Evolutionary conservation across 148 eudicot species (phyloP).

Genomic region (Persicaria maculosa): DNA sequence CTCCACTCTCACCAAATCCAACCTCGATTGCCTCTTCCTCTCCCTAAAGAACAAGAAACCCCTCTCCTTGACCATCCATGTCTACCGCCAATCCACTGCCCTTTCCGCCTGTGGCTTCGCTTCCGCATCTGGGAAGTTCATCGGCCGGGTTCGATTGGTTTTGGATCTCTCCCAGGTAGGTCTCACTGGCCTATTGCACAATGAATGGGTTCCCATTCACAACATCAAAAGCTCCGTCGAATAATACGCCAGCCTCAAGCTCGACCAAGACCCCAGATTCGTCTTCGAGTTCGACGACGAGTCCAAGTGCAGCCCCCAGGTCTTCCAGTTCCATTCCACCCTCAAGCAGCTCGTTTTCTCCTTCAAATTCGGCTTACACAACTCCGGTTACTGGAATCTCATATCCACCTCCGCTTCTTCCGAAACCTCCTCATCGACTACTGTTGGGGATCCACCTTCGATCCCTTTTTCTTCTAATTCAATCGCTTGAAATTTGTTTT

Average conservation of each 20-base stretch:
- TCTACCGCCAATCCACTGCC: conserved; percentile 6
- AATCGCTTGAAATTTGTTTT: too few relatives aligned
- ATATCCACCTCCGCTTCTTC: conserved; percentile 46
- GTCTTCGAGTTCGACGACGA: conserved; percentile 80
- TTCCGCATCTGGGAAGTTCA: conserved; percentile 29
- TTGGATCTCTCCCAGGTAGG: conserved; percentile 39
- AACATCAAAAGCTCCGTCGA: conserved; percentile 12
- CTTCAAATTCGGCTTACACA: conserved; percentile 72
- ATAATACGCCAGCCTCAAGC: conserved; percentile 52
- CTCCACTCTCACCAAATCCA: conserved; percentile 45
- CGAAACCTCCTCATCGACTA: background rate
- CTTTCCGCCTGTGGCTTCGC: conserved; percentile 27
- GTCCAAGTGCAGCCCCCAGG: conserved; percentile 92
- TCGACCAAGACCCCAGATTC: conserved; percentile 82
- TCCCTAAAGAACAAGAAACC: background rate
- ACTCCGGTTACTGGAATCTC: conserved; percentile 39
- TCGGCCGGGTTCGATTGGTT: conserved; percentile 45
- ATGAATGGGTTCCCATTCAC: conserved; percentile 67
- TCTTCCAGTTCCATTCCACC: conserved; percentile 80
- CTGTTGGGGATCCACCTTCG: too few relatives aligned
- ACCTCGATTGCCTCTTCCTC: conserved; percentile 26
- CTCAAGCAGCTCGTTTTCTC: conserved; percentile 78
- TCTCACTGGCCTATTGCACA: conserved; percentile 35
- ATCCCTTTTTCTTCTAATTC: too few relatives aligned
- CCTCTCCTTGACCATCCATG: conserved; percentile 32